Conservation (phyloP, 1,284 basidiomycete species). For the Phellinidium pouzarii region DNA sequence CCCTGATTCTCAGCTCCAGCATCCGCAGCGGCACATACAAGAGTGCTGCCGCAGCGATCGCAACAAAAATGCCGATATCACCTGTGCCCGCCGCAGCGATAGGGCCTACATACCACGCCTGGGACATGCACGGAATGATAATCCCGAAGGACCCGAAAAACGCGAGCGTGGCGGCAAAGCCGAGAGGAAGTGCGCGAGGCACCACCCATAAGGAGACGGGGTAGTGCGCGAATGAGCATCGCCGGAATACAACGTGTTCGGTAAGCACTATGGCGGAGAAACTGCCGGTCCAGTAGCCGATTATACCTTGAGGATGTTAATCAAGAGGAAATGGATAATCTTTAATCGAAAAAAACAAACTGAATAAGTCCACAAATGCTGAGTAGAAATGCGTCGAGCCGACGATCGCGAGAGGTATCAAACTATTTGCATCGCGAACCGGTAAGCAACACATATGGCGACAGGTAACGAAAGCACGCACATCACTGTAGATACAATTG, state of each 20-base stretch:
- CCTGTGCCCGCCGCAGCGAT: slow-evolving; percentile 42
- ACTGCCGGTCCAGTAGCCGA: slow-evolving; percentile 56
- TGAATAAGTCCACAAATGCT: slow-evolving; percentile 49
- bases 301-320: too few species aligned
- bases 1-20: too few species aligned
- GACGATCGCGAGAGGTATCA: slow-evolving; percentile 54
- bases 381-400: slow-evolving; percentile 53
- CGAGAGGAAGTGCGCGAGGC: slow-evolving; percentile 35
- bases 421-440: slow-evolving; percentile 27
- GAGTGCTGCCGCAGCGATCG: slow-evolving; percentile 35
- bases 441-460: not conserved
- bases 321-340: too few species aligned
- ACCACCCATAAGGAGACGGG: slow-evolving; percentile 34
- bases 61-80: slow-evolving; percentile 49
- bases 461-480: slow-evolving; percentile 25
- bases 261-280: slow-evolving; percentile 47
- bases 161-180: slow-evolving; percentile 43
- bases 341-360: too few species aligned
- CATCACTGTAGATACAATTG: slow-evolving; percentile 69
- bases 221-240: slow-evolving; percentile 28
- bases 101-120: slow-evolving; percentile 50
- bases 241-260: slow-evolving; percentile 54
- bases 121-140: slow-evolving; percentile 52
- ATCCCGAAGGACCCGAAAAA: slow-evolving; percentile 41
- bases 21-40: slow-evolving; percentile 37